Evolutionary conservation across 1,139 yeast genomes (phyloP), one percentile per base, ranked within the genome.

Genomic region (Kazachstania sp.): DNA sequence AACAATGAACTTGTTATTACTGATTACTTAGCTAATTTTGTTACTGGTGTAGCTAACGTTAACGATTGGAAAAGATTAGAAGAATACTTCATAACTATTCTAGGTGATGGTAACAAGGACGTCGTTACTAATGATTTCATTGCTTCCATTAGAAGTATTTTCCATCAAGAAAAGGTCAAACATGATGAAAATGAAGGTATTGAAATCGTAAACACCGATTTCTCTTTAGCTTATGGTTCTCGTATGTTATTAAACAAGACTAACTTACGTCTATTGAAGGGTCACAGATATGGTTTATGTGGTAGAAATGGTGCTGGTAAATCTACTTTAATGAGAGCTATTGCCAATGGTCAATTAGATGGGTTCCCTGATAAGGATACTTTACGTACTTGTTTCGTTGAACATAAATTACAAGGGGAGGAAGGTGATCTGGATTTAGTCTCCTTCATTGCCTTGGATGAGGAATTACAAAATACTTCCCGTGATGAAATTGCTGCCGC

Each of bases 291-390:
- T 64, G 98, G 98, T 72, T 78, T 92, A 54, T 88, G 97, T 74
- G 98, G 98, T 63, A 80, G 97, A 71, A 92, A 92, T 67, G 98
- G 98, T 77, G 97, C 97, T 50, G 98, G 98, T 73, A 92, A 92
- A 69, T 87, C 97, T 16, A 92, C 98, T 18, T 74, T 92, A 62
- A 90, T 92, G 97, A 79, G 98, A 69, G 86, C 98, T 36, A 92
- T 92, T 61, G 87, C 96, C 48, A 87, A 87, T 64, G 98, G 97
- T 50, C 96, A 92, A 72, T 78, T 92, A 55, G 98, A 92, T 71
- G 98, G 98, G 5, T 92, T 92, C 80, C 98, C 98, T 37, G 83
- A 87, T 56, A 83, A 88, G 59, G 81, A 86, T 49, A 84, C 85
- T 62, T 73, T 92, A 57, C 83, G 84, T 67, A 92, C 97, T 34